Conservation (phyloP, 116 monocot species). For the Iris pallida region DNA sequence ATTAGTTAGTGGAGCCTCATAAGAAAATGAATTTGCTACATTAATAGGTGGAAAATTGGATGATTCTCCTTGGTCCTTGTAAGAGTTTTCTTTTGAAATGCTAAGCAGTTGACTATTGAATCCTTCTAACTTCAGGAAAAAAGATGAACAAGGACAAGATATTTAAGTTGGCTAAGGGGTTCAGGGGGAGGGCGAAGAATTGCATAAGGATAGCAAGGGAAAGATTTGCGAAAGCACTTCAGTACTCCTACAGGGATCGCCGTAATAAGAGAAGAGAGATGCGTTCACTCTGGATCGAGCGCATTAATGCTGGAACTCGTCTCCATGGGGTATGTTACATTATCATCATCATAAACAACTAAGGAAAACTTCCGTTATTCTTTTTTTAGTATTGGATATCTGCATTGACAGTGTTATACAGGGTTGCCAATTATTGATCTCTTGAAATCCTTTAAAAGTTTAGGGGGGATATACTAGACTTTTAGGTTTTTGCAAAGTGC, state of each 20-base stretch:
- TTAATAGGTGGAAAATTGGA: no score
- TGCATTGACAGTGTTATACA: no score
- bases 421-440: no score
- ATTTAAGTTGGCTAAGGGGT: conserved; percentile 94
- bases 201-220: conserved; percentile 94
- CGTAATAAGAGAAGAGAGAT: conserved; percentile 97
- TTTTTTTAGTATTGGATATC: no score
- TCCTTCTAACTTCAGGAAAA: neutral
- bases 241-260: conserved; percentile 93
- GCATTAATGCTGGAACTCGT: conserved; percentile 90
- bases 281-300: conserved; percentile 97
- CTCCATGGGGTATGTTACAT: conserved; percentile 70
- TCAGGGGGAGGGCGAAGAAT: conserved; percentile 95
- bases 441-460: no score
- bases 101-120: neutral
- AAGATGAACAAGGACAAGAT: conserved; percentile 96
- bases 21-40: no score
- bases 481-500: no score
- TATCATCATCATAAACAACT: neutral
- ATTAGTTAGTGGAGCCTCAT: no score
- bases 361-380: no score
- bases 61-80: no score
- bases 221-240: conserved; percentile 89
- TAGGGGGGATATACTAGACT: no score
- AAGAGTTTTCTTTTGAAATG: no score